A percentile compares a stretch with the other conserved stretches of the same genome.
Evolutionary conservation across 192 early-diverging fungal genomes (phyloP).

Genomic region (Kickxella alabastrina): DNA sequence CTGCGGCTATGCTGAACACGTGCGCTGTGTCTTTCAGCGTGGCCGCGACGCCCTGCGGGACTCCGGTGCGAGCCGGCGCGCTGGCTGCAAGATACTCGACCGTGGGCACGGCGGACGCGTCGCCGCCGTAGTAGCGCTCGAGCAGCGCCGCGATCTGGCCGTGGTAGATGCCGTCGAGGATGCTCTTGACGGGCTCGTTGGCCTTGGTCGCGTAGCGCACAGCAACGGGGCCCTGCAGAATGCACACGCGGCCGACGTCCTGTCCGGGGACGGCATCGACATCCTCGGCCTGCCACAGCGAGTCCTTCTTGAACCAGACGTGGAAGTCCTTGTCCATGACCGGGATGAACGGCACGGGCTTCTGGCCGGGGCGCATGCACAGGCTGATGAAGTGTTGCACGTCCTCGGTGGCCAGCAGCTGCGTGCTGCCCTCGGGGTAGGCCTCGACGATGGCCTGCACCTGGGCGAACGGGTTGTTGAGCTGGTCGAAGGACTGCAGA

Average conservation of each 20-base stretch:
- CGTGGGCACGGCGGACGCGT: slow-evolving; percentile 59
- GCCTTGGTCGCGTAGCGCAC: slow-evolving; percentile 63
- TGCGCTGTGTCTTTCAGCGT: neutral
- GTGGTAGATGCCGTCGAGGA: slow-evolving; percentile 76
- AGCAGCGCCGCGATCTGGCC: slow-evolving; percentile 70
- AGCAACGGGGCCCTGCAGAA: slow-evolving; percentile 82
- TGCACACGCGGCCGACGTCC: slow-evolving; percentile 80
- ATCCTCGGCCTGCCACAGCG: slow-evolving; percentile 87
- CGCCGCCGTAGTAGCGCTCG: slow-evolving; percentile 64
- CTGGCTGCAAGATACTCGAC: slow-evolving; percentile 71
- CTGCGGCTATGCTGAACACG: slow-evolving; percentile 5
- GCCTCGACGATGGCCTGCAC: slow-evolving; percentile 34
- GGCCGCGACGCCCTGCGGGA: neutral
- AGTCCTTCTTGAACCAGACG: slow-evolving; percentile 95
- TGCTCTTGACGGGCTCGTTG: slow-evolving; percentile 77
- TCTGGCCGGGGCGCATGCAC: slow-evolving; percentile 60
- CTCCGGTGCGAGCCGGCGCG: neutral
- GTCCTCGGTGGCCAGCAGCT: slow-evolving; percentile 10
- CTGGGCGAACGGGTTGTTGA: slow-evolving; percentile 13
- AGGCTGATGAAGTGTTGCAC: slow-evolving; percentile 6
- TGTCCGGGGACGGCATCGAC: slow-evolving; percentile 77
- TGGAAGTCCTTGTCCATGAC: slow-evolving; percentile 87
- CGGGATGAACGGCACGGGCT: slow-evolving; percentile 87
- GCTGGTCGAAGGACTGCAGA: slow-evolving; percentile 8
- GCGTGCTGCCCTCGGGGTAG: slow-evolving; percentile 6